Conservation (phyloP, 176 grass and related monocot species). For the Pontederia crassipes region DNA sequence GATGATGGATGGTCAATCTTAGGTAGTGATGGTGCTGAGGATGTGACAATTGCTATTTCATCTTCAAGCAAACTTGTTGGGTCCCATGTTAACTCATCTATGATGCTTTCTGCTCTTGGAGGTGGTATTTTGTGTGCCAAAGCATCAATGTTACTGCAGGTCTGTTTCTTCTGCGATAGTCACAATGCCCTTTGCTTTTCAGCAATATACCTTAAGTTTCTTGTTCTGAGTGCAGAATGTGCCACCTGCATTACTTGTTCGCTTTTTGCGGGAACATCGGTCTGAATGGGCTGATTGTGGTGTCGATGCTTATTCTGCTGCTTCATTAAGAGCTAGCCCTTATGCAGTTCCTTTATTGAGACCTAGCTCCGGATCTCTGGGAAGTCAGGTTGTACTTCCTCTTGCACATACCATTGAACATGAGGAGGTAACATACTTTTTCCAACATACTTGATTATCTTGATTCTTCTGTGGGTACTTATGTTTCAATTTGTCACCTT, state of each 20-base stretch:
- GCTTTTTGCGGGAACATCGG: conserved; percentile 88
- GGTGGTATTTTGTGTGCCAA: conserved; percentile 89
- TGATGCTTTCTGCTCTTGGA: conserved; percentile 46
- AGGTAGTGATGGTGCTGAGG: conserved; percentile 60
- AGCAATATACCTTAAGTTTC: not conserved
- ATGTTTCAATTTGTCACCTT: not conserved
- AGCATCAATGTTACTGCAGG: conserved; percentile 96
- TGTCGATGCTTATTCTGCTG: conserved; percentile 79
- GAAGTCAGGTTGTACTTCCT: conserved; percentile 66
- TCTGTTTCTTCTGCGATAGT: not conserved
- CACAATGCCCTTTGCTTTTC: not conserved
- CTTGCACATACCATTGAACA: conserved; percentile 71
- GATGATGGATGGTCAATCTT: conserved; percentile 95
- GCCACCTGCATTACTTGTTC: conserved; percentile 78
- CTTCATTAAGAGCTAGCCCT: conserved; percentile 58
- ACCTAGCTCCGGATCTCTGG: conserved; percentile 55
- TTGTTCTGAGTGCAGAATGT: conserved; percentile 52
- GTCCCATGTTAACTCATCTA: conserved; percentile 37
- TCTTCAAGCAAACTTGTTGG: conserved; percentile 69
- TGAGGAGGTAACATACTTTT: conserved; percentile 53
- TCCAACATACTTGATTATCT: too few relatives aligned
- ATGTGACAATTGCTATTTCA: conserved; percentile 68
- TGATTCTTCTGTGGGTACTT: too few relatives aligned
- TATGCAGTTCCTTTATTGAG: conserved; percentile 74
- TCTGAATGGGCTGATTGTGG: conserved; percentile 94